These are phyloP conservation scores for Leccinum incarnatum DNA, from an alignment of 768 basidiomycete genomes.

Conservation along the genomic window DNA sequence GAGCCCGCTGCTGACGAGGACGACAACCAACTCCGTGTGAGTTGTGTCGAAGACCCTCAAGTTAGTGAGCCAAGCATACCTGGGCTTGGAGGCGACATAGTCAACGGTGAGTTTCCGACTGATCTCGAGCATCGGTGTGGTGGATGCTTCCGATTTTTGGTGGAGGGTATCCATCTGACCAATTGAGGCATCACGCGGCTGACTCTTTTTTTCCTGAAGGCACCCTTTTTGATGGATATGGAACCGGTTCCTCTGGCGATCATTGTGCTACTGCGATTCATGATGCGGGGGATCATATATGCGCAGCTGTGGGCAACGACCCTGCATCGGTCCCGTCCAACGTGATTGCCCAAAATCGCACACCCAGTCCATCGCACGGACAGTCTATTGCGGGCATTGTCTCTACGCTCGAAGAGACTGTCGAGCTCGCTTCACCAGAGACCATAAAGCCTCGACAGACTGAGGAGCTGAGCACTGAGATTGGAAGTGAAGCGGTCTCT, in stretches of 20 bases:
- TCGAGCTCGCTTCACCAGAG: slow-evolving; percentile 17
- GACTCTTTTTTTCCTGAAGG: slow-evolving; percentile 43
- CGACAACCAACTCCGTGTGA: slow-evolving; percentile 43
- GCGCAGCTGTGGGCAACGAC: slow-evolving; percentile 24
- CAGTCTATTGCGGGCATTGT: slow-evolving; percentile 22
- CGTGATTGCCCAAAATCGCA: slow-evolving; percentile 12
- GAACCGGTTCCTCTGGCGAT: slow-evolving; percentile 32
- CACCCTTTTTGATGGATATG: slow-evolving; percentile 38
- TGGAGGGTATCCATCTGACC: slow-evolving; percentile 41
- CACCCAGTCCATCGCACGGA: slow-evolving; percentile 15
- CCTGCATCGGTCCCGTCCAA: slow-evolving; percentile 26
- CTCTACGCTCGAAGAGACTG: slow-evolving; percentile 20
- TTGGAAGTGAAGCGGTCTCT: slow-evolving; percentile 15
- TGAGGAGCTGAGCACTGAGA: slow-evolving; percentile 17
- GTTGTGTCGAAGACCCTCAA: slow-evolving; percentile 39
- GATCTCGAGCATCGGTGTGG: slow-evolving; percentile 34
- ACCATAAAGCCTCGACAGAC: slow-evolving; percentile 17
- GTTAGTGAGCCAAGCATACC: slow-evolving; percentile 33
- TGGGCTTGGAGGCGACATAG: slow-evolving; percentile 32
- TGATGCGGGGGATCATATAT: slow-evolving; percentile 15
- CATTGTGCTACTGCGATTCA: slow-evolving; percentile 14
- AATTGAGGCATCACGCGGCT: slow-evolving; percentile 53
- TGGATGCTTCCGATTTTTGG: slow-evolving; percentile 44
- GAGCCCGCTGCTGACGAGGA: slow-evolving; percentile 47
- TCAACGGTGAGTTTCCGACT: slow-evolving; percentile 54